Conservation (phyloP, 2,329 filamentous ascomycete genomes). For the Fusarium tupiense region DNA sequence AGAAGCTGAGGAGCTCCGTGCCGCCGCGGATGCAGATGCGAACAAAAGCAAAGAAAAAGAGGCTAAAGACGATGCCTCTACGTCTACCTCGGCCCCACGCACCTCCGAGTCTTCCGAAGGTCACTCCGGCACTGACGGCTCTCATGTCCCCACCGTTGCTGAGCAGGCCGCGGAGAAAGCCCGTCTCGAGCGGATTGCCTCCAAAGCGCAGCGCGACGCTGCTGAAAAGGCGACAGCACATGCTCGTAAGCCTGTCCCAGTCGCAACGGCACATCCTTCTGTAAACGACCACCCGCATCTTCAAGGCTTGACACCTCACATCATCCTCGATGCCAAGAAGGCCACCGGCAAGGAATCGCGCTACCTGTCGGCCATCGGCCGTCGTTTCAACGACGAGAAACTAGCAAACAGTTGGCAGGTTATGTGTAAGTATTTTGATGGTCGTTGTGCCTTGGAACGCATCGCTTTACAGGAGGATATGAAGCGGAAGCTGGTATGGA, state of each 20-base stretch:
- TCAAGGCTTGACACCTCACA: slow-evolving; percentile 66
- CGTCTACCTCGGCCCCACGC: slow-evolving; percentile 29
- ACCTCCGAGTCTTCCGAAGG: slow-evolving; percentile 43
- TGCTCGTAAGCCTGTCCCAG: slow-evolving; percentile 60
- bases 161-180: slow-evolving; percentile 69
- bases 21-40: slow-evolving; percentile 43
- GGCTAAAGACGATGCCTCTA: slow-evolving; percentile 33
- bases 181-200: slow-evolving; percentile 67
- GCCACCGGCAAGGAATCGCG: slow-evolving; percentile 81
- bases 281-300: slow-evolving; percentile 67
- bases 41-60: slow-evolving; percentile 42
- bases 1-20: slow-evolving; percentile 69
- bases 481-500: slow-evolving; percentile 84
- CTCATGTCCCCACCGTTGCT: slow-evolving; percentile 53
- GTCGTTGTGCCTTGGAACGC: slow-evolving; percentile 83
- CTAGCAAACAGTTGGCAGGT: slow-evolving; percentile 75
- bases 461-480: slow-evolving; percentile 86
- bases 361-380: slow-evolving; percentile 70
- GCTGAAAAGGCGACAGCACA: slow-evolving; percentile 67
- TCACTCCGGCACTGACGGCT: slow-evolving; percentile 33
- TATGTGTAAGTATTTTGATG: slow-evolving; percentile 89
- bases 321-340: slow-evolving; percentile 82
- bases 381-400: slow-evolving; percentile 64
- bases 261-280: slow-evolving; percentile 64
- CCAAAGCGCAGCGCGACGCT: slow-evolving; percentile 63